phyloP scores from a whole-genome alignment of 2,329 filamentous ascomycete genomes.

The Phyllosticta citrichinensis region DNA sequence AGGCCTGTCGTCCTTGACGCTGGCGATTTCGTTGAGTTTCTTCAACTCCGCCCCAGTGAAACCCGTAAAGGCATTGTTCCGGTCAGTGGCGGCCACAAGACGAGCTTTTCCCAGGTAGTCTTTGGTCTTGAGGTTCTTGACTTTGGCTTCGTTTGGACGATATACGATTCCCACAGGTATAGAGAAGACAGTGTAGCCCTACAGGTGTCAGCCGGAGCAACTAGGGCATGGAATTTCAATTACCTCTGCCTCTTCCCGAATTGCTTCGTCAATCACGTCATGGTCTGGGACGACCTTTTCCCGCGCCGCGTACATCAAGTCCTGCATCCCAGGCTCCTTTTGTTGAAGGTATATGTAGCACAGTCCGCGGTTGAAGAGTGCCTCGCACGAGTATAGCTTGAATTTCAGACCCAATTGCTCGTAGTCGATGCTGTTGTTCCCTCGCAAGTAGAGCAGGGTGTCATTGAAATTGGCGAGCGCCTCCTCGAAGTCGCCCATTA shows the following conservation, averaged over 20 bases:
- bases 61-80: slow-evolving; percentile 69
- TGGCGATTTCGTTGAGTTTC: slow-evolving; percentile 45
- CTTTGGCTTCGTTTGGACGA: slow-evolving; percentile 91
- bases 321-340: slow-evolving; percentile 80
- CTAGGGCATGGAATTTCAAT: background rate
- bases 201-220: slow-evolving; percentile 18
- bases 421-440: slow-evolving; percentile 97
- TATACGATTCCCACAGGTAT: slow-evolving; percentile 95
- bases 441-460: slow-evolving; percentile 83
- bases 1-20: slow-evolving; percentile 67
- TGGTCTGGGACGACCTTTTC: slow-evolving; percentile 96
- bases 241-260: slow-evolving; percentile 85
- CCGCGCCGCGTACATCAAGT: slow-evolving; percentile 81
- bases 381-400: slow-evolving; percentile 94
- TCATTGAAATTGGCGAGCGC: slow-evolving; percentile 98
- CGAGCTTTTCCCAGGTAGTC: slow-evolving; percentile 96
- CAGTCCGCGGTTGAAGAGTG: slow-evolving; percentile 90
- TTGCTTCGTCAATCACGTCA: slow-evolving; percentile 96
- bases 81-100: slow-evolving; percentile 78
- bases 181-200: slow-evolving; percentile 98
- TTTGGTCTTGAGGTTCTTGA: slow-evolving; percentile 95
- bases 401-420: slow-evolving; percentile 91
- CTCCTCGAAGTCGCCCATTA: slow-evolving; percentile 94
- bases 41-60: slow-evolving; percentile 72
- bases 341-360: slow-evolving; percentile 97